Evolutionary conservation across 2,329 filamentous ascomycete genomes (phyloP), one percentile per base, ranked within the genome.

Genomic region (Pseudocercospora ulei): DNA sequence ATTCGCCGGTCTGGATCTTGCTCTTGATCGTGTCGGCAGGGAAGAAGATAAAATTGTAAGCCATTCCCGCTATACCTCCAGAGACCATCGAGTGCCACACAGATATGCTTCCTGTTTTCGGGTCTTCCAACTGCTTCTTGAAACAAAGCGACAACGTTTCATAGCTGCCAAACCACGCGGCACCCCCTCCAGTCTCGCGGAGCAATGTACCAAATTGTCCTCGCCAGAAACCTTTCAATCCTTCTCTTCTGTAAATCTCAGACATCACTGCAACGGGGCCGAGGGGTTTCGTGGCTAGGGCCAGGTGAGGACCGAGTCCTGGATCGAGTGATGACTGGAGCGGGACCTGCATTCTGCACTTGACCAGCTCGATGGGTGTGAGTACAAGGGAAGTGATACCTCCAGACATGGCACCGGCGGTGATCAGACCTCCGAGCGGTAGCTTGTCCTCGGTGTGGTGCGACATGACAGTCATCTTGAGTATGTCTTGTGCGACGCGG

Each of bases 11-110:
- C 65, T 98, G 90, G 79, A 98, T 94, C 31, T 88, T 78, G 11
- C 83, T 92, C 66, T 98, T 98, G 67, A 98, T 81, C 0, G 90
- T 98, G 60, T 98, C 90, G 34, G 90, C 90, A 0, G 90, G 90
- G 60, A 90, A 98, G 69, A 96, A 95, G 13, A 93, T 66, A 59
- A 96, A 96, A 61, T 98, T 98, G 66, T 98, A 98, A 22, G 78
- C 79, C 66, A 95, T 82, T 37, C 90, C 90, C 3, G 88, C 90
- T 5, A 78, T 76, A 2, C 88, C 88, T 26, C 88, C 88, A 1
- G 87, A 83, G 12, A 84, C 59, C 56, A 92, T 84, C 61, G 93
- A 86, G 63, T 95, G 85, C 71, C 82, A 82, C 3, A 95, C 62
- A 3, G 84, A 81, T 6, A 95, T 65, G 1, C 76, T 43, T n/a